Conservation (phyloP, 2,329 filamentous ascomycete species). For the Fragosphaeria purpurea region DNA sequence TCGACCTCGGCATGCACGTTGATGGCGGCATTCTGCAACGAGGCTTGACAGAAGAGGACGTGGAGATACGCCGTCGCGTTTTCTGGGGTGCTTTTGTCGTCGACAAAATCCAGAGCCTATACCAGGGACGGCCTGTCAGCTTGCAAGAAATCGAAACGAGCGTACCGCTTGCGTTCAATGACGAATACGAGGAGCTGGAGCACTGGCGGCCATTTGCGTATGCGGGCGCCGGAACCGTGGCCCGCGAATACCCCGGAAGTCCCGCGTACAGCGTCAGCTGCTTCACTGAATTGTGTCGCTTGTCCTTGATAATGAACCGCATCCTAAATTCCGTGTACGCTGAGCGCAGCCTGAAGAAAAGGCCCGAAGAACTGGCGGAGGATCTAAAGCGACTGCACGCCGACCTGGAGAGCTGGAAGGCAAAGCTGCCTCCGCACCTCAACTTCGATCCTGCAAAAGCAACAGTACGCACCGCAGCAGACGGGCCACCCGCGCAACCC, state of each 20-base stretch:
- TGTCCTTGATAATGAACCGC: slow-evolving; percentile 8
- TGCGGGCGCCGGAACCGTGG: neutral
- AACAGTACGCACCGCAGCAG: too few relatives aligned
- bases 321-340: slow-evolving; percentile 10
- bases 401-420: slow-evolving; percentile 7
- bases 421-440: slow-evolving; percentile 4
- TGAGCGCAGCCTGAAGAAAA: slow-evolving; percentile 4
- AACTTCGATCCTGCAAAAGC: slow-evolving; percentile 1
- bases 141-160: slow-evolving; percentile 35
- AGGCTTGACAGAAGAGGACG: slow-evolving; percentile 20
- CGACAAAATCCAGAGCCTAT: slow-evolving; percentile 42
- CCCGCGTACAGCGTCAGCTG: slow-evolving; percentile 9
- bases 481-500: neutral
- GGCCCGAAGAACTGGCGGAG: neutral
- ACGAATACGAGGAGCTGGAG: slow-evolving; percentile 43
- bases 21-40: slow-evolving; percentile 15
- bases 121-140: slow-evolving; percentile 40
- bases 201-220: slow-evolving; percentile 29
- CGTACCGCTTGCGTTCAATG: slow-evolving; percentile 37
- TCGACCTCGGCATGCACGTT: slow-evolving; percentile 13
- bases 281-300: slow-evolving; percentile 9
- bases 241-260: neutral
- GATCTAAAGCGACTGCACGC: slow-evolving; percentile 3
- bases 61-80: slow-evolving; percentile 14
- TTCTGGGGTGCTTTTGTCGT: slow-evolving; percentile 15